Evolutionary conservation across 1,139 yeast species (phyloP), one percentile per base, ranked within the genome.

Genomic region (Suhomyces taliae): DNA sequence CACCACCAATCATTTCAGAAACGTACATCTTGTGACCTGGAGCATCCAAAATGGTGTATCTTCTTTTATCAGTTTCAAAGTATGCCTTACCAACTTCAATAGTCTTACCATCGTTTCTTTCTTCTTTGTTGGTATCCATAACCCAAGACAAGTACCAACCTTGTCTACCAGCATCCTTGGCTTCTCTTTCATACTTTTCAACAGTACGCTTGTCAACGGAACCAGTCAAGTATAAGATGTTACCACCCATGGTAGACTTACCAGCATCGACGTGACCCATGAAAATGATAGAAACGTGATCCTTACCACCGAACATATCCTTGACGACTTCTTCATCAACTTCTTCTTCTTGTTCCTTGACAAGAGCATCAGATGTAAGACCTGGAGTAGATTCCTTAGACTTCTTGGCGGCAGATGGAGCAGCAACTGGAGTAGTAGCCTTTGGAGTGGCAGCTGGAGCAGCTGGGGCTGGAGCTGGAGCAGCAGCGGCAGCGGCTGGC

Each of bases 261-360:
- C 99, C 99, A 37, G 99, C 99, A 79, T 93, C 99, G 59, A 93
- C 99, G 67, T 93, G 99, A 58, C 99, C 99, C 98, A 93, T 95
- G 71, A 93, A 93, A 62, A 93, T 90, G 61, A 93, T 87, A 34
- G 97, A 90, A 64, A 93, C 82, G 71, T 95, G 99, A 66, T 91
- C 98, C 70, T 95, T 95, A 62, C 95, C 96, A 51, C 97, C 98
- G 65, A 90, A 95, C 86, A 95, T 73, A 60, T 93, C 99, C 48
- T 81, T 85, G 55, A 93, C 89, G 52, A 90, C 82, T 59, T 87
- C 96, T 63, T 88, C 87, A 64, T 93, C 99, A 53, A 93, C 80
- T 62, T 83, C 83, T 34, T 87, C 95, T 64, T 88, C 96, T 68
- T 87, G 95, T 62, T 86, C 90, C 62, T 82, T 84, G 53, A 72